Conservation (phyloP, 768 basidiomycete genomes). For the Naematelia aurantialba region DNA sequence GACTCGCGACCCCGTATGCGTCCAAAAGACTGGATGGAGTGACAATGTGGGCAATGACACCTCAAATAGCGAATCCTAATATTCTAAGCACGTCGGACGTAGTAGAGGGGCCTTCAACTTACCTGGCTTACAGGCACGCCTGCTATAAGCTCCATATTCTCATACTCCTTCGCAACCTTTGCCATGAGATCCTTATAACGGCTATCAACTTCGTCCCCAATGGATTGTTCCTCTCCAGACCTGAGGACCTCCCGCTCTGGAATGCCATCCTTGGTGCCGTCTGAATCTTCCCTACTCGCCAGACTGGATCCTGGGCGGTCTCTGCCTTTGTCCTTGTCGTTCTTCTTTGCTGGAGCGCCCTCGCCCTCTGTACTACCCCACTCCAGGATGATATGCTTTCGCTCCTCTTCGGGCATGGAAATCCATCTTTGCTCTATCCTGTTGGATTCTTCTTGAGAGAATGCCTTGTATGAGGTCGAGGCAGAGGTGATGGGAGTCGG, state of each 20-base stretch:
- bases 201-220: constrained; percentile 16
- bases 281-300: background rate
- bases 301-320: constrained; percentile 7
- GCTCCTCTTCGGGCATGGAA: constrained; percentile 21
- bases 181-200: constrained; percentile 29
- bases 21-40: constrained; percentile 53
- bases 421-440: constrained; percentile 41
- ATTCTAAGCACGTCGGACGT: background rate
- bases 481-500: constrained; percentile 43
- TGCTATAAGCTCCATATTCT: constrained; percentile 39
- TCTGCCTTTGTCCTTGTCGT: constrained; percentile 28
- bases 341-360: constrained; percentile 30
- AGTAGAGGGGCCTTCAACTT: constrained; percentile 8
- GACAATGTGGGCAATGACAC: constrained; percentile 42
- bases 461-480: constrained; percentile 44
- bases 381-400: constrained; percentile 16
- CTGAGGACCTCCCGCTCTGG: constrained; percentile 16
- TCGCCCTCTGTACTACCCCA: constrained; percentile 40
- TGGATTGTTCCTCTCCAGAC: constrained; percentile 25
- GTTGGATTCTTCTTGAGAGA: constrained; percentile 33
- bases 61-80: constrained; percentile 49
- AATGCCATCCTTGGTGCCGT: constrained; percentile 7
- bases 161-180: constrained; percentile 36
- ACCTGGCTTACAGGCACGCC: constrained; percentile 49
- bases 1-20: constrained; percentile 50